A percentile compares a stretch with the other conserved stretches of the same genome.
Evolutionary conservation across 2,329 filamentous ascomycete species (phyloP).

Genomic region (Ophiostoma australiae): DNA sequence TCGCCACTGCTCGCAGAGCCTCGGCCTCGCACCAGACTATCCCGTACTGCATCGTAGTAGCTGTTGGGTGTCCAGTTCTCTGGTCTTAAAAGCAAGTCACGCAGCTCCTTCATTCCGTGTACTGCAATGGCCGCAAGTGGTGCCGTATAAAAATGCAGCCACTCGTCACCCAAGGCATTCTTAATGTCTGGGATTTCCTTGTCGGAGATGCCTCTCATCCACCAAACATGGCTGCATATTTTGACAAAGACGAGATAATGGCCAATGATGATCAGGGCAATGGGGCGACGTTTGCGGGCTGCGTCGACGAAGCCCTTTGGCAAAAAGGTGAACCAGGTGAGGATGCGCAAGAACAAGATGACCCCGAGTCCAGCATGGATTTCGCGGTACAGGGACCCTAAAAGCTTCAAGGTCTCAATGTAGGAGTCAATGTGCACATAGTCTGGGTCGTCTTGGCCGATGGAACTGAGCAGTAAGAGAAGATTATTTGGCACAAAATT

Average conservation of each 20-base stretch:
- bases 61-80: not conserved
- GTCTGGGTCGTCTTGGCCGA: not conserved
- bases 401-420: not conserved
- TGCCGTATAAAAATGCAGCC: not conserved
- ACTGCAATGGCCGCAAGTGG: not conserved
- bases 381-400: not conserved
- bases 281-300: not conserved
- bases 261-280: not conserved
- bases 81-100: not conserved
- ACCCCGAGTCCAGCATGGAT: not conserved
- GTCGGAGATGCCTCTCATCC: slow-evolving; percentile 45
- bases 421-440: not conserved
- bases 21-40: not conserved
- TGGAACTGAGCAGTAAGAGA: not conserved
- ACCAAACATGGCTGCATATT: slow-evolving; percentile 44
- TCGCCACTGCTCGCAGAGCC: not conserved
- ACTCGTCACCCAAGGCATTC: slow-evolving; percentile 32
- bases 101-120: not conserved
- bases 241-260: slow-evolving; percentile 51
- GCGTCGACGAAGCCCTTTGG: not conserved
- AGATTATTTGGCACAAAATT: not conserved
- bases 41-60: not conserved
- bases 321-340: not conserved
- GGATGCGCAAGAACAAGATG: not conserved
- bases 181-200: slow-evolving; percentile 44